A percentile compares a stretch with the other conserved stretches of the same genome.
Evolutionary conservation across 495 filamentous ascomycete genomes (phyloP).

Genomic region (Daldinia bambusicola): DNA sequence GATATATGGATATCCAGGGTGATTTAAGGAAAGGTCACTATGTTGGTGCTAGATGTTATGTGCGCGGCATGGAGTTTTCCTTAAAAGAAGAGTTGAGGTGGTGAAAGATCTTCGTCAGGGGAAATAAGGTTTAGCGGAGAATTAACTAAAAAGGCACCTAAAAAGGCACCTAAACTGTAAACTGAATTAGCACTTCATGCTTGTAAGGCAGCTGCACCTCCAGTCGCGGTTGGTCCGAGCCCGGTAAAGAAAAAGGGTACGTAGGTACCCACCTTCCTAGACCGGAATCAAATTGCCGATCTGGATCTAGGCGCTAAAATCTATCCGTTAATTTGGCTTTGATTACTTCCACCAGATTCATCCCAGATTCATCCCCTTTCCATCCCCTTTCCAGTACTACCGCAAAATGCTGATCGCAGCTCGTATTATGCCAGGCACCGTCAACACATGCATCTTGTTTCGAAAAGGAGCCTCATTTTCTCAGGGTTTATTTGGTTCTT

Average conservation of each 20-base stretch:
- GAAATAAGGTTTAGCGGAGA: constrained; percentile 7
- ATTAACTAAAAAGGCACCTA: not conserved
- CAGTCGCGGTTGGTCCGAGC: not conserved
- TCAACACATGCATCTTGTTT: constrained; percentile 13
- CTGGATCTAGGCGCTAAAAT: constrained; percentile 7
- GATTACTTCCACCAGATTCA: constrained; percentile 3
- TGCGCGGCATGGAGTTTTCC: no score
- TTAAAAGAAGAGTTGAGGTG: not conserved
- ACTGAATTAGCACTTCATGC: not conserved
- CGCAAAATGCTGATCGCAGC: not conserved
- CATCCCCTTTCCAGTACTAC: constrained; percentile 18
- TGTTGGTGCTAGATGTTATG: no score
- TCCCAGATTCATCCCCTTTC: not conserved
- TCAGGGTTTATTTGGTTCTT: not conserved
- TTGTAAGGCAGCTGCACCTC: no score
- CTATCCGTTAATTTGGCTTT: constrained; percentile 9
- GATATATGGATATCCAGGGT: no score
- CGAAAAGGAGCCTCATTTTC: constrained; percentile 35
- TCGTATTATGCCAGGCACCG: constrained; percentile 30
- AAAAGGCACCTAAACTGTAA: not conserved
- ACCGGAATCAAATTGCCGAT: not conserved
- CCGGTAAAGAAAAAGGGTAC: not conserved
- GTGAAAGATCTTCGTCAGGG: not conserved
- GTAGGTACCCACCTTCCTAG: constrained; percentile 3
- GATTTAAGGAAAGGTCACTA: no score